Conservation (phyloP, 306 rosid genomes). For the Pyrus bretschneideri region DNA sequence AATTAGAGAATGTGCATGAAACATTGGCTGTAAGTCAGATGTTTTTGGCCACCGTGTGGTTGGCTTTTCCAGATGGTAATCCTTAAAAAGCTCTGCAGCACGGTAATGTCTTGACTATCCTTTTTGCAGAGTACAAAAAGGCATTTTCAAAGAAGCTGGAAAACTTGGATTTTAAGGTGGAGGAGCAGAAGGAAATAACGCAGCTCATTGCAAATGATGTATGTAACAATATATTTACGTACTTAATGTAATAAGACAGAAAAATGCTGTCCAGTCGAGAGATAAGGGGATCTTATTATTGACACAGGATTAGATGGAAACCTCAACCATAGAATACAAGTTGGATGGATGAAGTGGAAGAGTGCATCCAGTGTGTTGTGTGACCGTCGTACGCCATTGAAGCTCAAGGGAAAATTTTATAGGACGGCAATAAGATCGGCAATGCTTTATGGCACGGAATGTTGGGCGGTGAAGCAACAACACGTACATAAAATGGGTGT, state of each 20-base stretch:
- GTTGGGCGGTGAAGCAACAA: too few relatives aligned
- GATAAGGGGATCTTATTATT: too few relatives aligned
- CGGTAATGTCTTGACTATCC: background rate
- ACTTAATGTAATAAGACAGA: background rate
- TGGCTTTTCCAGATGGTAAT: slow-evolving; percentile 11
- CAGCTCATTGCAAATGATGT: slow-evolving; percentile 58
- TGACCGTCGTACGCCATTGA: too few relatives aligned
- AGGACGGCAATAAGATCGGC: too few relatives aligned
- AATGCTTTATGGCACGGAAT: too few relatives aligned
- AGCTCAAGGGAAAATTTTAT: too few relatives aligned
- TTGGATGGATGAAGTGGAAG: too few relatives aligned
- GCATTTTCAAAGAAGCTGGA: slow-evolving; percentile 62
- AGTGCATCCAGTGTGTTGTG: too few relatives aligned
- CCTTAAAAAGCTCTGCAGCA: slow-evolving; percentile 9
- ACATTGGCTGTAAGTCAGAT: slow-evolving; percentile 66
- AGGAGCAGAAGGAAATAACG: slow-evolving; percentile 52
- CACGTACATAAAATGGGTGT: too few relatives aligned
- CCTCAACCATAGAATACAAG: too few relatives aligned
- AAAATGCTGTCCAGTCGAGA: too few relatives aligned
- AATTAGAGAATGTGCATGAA: slow-evolving; percentile 63
- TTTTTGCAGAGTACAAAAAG: slow-evolving; percentile 52
- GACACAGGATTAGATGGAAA: too few relatives aligned
- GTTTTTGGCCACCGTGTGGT: background rate
- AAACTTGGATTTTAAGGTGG: slow-evolving; percentile 57
- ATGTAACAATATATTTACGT: slow-evolving; percentile 15